Conservation (phyloP, 2,329 filamentous ascomycete genomes). For the Metarhizium humberi region DNA sequence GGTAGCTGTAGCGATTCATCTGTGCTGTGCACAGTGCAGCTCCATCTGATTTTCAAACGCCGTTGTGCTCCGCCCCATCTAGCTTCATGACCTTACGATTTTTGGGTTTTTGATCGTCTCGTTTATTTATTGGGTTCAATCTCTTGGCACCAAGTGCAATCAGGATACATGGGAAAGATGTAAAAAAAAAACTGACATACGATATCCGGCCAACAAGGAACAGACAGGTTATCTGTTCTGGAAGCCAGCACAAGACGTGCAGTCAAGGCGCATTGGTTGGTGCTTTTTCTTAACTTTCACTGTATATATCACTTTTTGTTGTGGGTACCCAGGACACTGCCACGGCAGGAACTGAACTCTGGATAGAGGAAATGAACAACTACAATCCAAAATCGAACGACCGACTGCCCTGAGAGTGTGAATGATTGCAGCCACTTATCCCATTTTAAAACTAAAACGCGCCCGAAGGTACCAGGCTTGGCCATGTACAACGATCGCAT, state of each 20-base stretch:
- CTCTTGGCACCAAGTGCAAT: background rate
- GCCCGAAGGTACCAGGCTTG: too few relatives aligned
- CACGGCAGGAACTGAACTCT: background rate
- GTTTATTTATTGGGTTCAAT: background rate
- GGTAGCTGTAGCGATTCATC: background rate
- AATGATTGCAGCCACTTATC: too few relatives aligned
- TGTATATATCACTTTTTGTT: background rate
- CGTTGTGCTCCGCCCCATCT: background rate
- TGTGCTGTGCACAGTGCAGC: conserved; percentile 9
- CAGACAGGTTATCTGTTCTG: background rate
- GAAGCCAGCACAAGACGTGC: background rate
- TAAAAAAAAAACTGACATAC: background rate
- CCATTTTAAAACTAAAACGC: too few relatives aligned
- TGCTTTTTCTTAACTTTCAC: background rate
- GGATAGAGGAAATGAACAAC: too few relatives aligned
- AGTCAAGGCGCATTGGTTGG: background rate
- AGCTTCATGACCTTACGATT: conserved; percentile 5
- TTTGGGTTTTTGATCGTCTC: background rate
- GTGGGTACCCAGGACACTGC: background rate
- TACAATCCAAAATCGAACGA: too few relatives aligned
- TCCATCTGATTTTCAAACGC: background rate
- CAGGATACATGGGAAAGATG: background rate
- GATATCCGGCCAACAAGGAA: background rate
- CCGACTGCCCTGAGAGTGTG: too few relatives aligned
- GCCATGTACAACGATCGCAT: too few relatives aligned